Base-by-base conservation (phyloP, 2,329 filamentous ascomycete species). In the Parafenestella ontariensis region DNA sequence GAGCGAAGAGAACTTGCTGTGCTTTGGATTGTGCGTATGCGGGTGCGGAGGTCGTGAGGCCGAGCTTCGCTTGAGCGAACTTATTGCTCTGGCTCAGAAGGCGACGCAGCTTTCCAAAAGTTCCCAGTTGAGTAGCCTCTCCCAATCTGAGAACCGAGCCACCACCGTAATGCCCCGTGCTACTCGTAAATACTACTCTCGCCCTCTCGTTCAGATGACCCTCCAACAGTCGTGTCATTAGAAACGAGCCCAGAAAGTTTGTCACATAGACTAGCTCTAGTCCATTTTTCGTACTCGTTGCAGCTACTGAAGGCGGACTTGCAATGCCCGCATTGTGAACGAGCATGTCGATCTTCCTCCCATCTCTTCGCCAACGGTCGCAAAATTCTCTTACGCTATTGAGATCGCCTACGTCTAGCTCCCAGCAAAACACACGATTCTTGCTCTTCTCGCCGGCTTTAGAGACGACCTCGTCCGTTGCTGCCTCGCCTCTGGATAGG, bases 251-350 rank as follows among this genome's bases (percentile, higher is more conserved):
- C 1, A 59, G 40, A 24, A 65, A 58, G n/a, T 65, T 64, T 0
- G 61, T 65, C 0, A 53, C 44, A 29, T 60, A 46, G 26, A 62
- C 39, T 7, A 58, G 44, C 6, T 57, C 46, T 10, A 50, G 39
- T 15, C 62, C 56, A 11, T 58, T 52, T 1, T 47, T 42, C 11
- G 49, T 49, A 17, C 23, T 53, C 3, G 40, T 31, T 20, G 46
- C 29, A 10, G 11, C 26, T 18, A 41, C 48, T 4, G 15, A 1
- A 0, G 58, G 52, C 1, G 47, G 23, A 9, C 50, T 43, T 8
- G 56, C 48, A 11, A 64, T 59, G 11, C 60, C 62, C 20, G 62
- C 58, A 23, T 62, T 64, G 29, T 65, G 62, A 9, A 61, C 51
- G 15, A 65, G 46, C 34, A 62, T 62, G 21, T 64, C 58, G 41